These are phyloP conservation scores for Casuarina equisetifolia DNA, from an alignment of 306 rosid species.

Conservation along the genomic window DNA sequence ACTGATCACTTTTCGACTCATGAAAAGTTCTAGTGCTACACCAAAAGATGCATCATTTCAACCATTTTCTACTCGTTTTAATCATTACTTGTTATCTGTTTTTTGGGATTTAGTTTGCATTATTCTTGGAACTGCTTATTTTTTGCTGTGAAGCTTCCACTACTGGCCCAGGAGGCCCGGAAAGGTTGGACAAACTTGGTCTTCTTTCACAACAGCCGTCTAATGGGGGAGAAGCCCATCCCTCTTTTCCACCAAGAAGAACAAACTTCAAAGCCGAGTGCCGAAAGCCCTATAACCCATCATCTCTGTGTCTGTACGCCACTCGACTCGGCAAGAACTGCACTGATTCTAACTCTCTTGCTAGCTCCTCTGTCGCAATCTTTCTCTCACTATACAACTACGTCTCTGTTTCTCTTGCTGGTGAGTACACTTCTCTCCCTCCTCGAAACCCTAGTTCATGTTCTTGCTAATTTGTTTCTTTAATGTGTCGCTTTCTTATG, in stretches of 20 bases:
- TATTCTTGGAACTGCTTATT: not conserved
- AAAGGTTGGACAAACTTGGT: no score
- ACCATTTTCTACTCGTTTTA: no score
- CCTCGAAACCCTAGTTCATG: not conserved
- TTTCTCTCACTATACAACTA: not conserved
- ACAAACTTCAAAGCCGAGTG: not conserved
- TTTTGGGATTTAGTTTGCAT: no score
- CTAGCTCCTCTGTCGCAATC: not conserved
- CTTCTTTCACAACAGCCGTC: not conserved
- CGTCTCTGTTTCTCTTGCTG: not conserved
- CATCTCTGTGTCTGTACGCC: not conserved
- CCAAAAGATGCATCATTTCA: no score
- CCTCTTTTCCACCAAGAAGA: not conserved
- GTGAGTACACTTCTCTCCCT: not conserved
- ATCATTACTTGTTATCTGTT: no score
- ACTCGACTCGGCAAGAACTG: not conserved
- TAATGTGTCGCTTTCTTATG: not conserved
- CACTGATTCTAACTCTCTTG: not conserved
- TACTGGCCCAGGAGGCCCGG: not conserved
- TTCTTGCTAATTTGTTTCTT: not conserved
- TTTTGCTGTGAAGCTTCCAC: not conserved
- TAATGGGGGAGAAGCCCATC: not conserved
- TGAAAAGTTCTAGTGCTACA: no score
- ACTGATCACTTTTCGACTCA: no score
- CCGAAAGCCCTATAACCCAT: not conserved